Evolutionary conservation across 2,329 filamentous ascomycete genomes (phyloP), one percentile per base, ranked within the genome.

Genomic region (Claviceps maximensis): DNA sequence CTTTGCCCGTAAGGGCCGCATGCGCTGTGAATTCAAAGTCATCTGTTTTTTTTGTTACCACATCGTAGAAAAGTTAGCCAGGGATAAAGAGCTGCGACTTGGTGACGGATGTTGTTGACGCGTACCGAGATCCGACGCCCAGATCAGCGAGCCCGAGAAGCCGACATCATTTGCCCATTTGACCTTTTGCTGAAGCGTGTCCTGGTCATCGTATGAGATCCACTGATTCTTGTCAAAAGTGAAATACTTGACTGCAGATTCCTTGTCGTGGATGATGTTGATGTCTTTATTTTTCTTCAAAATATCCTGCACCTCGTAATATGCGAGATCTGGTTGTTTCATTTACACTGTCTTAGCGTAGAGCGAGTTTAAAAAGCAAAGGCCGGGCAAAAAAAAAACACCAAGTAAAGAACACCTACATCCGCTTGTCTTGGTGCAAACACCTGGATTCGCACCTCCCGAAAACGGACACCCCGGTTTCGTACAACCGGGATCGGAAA

Each of bases 401-500:
- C n/a, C n/a, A n/a, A n/a, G n/a, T 19, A 25, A 23, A 19, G 13
- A 15, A 15, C 10, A 48, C 47, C 9, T 36, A 48, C 47, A 48
- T 33, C 47, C 47, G 19, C 47, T 48, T 3, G 47, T 48, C 21
- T 38, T 38, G n/a, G 56, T 57, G 42, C 58, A 60, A 1, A 42
- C 19, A 3, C 60, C 59, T 3, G 52, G 50, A 12, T 49, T 50
- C 9, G 51, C 56, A 19, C 55, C 57, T 2, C 54, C 57, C 3
- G 41, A 49, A 53, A 58, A 62, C 6, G 23, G 52, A 41, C 61
- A 63, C 2, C 59, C 58, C 6, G 60, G 58, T 4, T 47, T 57
- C 0, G 47, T 56, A 47, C 58, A 63, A 2, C 13, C 19, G 2
- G 60, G 54, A 47, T 59, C 52, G 12, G 47, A 42, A 12, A 61